Percentiles rank a stretch among this genome's conserved stretches.
phyloP scores from a whole-genome alignment of 768 basidiomycete genomes.

The Lactifluus piperatus region DNA sequence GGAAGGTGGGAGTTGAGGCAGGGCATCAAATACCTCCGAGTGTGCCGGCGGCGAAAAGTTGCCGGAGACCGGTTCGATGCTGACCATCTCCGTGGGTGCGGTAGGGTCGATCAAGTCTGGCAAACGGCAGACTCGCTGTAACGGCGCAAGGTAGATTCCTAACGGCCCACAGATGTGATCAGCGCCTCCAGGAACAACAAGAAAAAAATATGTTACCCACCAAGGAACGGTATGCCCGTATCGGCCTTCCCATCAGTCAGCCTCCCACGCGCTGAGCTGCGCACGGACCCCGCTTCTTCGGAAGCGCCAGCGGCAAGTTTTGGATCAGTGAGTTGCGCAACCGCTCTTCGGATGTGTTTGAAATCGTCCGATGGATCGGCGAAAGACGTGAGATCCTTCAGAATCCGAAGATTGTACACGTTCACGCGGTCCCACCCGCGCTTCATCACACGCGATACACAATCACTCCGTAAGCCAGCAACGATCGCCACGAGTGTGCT shows the following conservation, averaged over 20 bases:
- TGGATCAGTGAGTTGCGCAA: constrained; percentile 55
- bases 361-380: constrained; percentile 60
- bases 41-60: constrained; percentile 62
- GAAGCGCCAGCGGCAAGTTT: constrained; percentile 49
- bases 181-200: background rate
- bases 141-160: constrained; percentile 74
- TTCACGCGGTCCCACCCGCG: constrained; percentile 60
- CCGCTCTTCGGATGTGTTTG: constrained; percentile 58
- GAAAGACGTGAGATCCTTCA: constrained; percentile 62
- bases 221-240: constrained; percentile 77
- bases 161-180: background rate
- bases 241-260: constrained; percentile 38
- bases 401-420: constrained; percentile 62
- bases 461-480: constrained; percentile 60
- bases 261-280: constrained; percentile 28
- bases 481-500: constrained; percentile 74
- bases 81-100: constrained; percentile 58
- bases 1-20: constrained; percentile 62
- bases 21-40: constrained; percentile 70
- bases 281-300: constrained; percentile 38
- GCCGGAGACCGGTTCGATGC: constrained; percentile 51
- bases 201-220: constrained; percentile 31
- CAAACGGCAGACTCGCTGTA: constrained; percentile 53
- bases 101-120: constrained; percentile 82
- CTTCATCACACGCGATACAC: constrained; percentile 55